Evolutionary conservation across 306 rosid species (phyloP).

Genomic region (Morella rubra): DNA sequence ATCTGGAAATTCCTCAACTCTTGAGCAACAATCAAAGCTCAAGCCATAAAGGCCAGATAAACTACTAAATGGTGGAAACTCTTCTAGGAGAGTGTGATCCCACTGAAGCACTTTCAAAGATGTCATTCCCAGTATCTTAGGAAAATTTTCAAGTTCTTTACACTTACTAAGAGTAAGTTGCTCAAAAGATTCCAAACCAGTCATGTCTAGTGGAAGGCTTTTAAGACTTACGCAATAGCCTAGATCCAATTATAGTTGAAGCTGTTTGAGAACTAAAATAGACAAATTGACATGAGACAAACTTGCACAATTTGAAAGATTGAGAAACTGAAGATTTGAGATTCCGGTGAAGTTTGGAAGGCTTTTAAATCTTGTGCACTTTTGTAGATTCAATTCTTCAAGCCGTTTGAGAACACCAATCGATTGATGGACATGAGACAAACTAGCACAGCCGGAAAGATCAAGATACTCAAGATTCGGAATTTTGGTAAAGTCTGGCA

Average conservation of each 20-base stretch:
- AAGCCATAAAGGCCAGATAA: not conserved
- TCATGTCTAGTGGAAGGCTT: too few species aligned
- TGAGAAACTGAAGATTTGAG: not conserved
- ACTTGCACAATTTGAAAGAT: not conserved
- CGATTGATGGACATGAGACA: too few species aligned
- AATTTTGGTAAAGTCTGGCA: not conserved
- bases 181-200: too few species aligned
- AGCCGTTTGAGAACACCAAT: not conserved
- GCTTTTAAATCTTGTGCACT: not conserved
- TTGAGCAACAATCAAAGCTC: too few species aligned
- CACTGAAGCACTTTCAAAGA: not conserved
- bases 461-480: conserved; percentile 6
- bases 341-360: not conserved
- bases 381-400: not conserved
- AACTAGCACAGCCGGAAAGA: not conserved
- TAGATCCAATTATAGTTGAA: too few species aligned
- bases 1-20: too few species aligned
- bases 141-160: not conserved
- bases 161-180: too few species aligned
- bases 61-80: not conserved
- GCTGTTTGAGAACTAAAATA: too few species aligned
- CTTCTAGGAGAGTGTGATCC: not conserved
- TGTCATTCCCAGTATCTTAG: not conserved
- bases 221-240: not conserved
- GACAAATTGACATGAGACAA: too few species aligned